Evolutionary conservation across 345 rosid species (phyloP), one percentile per base, ranked within the genome.

Genomic region (Streptanthus diversifolius): DNA sequence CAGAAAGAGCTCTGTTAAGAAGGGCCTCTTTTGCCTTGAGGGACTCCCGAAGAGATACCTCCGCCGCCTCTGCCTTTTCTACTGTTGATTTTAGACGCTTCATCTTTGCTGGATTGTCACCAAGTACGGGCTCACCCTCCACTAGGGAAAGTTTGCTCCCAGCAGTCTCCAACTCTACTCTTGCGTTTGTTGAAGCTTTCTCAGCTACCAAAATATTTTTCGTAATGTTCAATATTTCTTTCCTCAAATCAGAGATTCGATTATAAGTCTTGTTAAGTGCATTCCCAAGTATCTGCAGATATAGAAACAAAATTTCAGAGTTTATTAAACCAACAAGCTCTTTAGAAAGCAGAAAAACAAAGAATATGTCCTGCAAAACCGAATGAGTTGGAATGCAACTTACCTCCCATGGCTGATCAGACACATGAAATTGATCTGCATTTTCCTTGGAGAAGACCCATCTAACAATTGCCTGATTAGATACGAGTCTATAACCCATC

Each of bases 401-500:
- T 83, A 91, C 99, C 97, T 95, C 99, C 99, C 99, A 95, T 33
- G 91, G 88, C 61, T 80, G 86, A 82, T 95, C 99, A 71, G 92
- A 81, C 33, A 74, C 85, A 74, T 95, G 98, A 82, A 91, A 95
- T 67, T 85, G 91, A 55, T 86, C 95, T 30, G 91, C 70, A 63
- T 87, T 95, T 72, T 78, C 79, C 0, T 93, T 80, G 52, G 96
- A 91, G 80, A 95, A 95, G 53, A 95, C 97, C 97, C 98, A 95
- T 82, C 84, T 86, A 70, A 90, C 89, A 73, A 95, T 91, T 24
- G 99, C 93, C 82, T 88, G 86, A 80, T 91, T 95, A 36, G 99
- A 95, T 60, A 95, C 81, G 25, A 95, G 93, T 66, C 97, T 86
- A 81, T 95, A 95, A 51, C 99, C 96, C 99, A 95, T 95, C 99